phyloP scores from a whole-genome alignment of 805 yeast species.

The Pichia ethanolica region DNA sequence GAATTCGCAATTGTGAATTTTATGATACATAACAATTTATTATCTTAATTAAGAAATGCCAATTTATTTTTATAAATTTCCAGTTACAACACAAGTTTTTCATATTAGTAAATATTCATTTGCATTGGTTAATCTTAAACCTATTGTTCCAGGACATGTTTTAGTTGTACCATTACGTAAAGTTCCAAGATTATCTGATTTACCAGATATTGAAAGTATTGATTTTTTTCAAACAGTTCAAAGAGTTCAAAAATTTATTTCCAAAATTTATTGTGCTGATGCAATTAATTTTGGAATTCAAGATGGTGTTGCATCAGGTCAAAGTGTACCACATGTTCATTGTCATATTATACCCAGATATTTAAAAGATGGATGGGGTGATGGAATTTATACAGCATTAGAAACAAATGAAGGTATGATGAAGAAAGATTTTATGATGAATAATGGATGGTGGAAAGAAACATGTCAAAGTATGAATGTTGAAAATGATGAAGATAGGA shows the following conservation, averaged over 20 bases:
- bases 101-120: constrained; percentile 58
- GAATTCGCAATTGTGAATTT: no score
- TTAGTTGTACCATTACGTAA: constrained; percentile 76
- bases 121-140: constrained; percentile 87
- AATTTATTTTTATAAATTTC: constrained; percentile 43
- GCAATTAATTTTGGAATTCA: constrained; percentile 87
- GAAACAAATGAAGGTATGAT: constrained; percentile 48
- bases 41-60: background rate
- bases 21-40: no score
- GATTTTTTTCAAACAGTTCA: constrained; percentile 80
- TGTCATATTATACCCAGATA: constrained; percentile 89
- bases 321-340: constrained; percentile 91
- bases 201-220: constrained; percentile 59
- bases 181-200: constrained; percentile 59
- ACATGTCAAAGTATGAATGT: constrained; percentile 21
- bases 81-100: constrained; percentile 50
- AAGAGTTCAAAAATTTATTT: constrained; percentile 59
- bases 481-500: constrained; percentile 46
- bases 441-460: constrained; percentile 24
- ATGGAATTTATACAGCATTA: constrained; percentile 61
- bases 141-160: constrained; percentile 91
- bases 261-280: constrained; percentile 64
- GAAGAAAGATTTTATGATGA: constrained; percentile 23
- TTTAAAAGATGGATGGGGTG: constrained; percentile 52
- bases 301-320: constrained; percentile 96